Evolutionary conservation across 75 land plant genomes (phyloP).

Genomic region (Pinus albicaulis): DNA sequence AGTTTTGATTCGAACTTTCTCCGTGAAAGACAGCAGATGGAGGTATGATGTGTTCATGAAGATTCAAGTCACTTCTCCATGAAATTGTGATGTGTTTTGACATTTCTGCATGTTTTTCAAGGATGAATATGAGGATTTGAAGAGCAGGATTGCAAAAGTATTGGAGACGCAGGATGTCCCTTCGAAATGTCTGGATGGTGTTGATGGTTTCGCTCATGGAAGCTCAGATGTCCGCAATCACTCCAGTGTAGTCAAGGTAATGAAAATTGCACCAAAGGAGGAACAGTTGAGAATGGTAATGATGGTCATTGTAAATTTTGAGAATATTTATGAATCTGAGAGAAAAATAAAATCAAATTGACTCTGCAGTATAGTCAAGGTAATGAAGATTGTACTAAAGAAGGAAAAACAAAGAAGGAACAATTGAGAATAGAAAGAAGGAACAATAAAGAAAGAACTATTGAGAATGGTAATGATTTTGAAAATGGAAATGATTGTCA

Average conservation of each 20-base stretch:
- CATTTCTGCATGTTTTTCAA: neutral
- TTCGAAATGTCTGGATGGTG: neutral
- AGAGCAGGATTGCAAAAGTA: neutral
- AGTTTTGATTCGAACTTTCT: neutral
- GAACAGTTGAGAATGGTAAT: too few relatives aligned
- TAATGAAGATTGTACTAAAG: too few relatives aligned
- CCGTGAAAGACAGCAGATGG: neutral
- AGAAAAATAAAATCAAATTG: too few relatives aligned
- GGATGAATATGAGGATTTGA: neutral
- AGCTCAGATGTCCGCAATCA: neutral
- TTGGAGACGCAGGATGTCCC: neutral
- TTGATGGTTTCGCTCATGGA: neutral
- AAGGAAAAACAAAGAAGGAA: too few relatives aligned
- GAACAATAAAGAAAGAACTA: too few relatives aligned
- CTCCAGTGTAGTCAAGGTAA: slow-evolving; percentile 4
- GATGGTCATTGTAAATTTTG: too few relatives aligned
- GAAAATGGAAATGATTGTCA: too few relatives aligned
- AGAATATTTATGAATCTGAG: too few relatives aligned
- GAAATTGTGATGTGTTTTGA: neutral
- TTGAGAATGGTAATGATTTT: too few relatives aligned
- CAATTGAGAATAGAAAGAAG: too few relatives aligned
- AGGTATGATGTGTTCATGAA: neutral
- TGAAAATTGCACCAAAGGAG: too few relatives aligned
- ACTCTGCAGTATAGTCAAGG: too few relatives aligned
- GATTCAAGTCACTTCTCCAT: neutral